Conservation (phyloP, 208 protist genomes). For the Borovskyia barvae region DNA sequence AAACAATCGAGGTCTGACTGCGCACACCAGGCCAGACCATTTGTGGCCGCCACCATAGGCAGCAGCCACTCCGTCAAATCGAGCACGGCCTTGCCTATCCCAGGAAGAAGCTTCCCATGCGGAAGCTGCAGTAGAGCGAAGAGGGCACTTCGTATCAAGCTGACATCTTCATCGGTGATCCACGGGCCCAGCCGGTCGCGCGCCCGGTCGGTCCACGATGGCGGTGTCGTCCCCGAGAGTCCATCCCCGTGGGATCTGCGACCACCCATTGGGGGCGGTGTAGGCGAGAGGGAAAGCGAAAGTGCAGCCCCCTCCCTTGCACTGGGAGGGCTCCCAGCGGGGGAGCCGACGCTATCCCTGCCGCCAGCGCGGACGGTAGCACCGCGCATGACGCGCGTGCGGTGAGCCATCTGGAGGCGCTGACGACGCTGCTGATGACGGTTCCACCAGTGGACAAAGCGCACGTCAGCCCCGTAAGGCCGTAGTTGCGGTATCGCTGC, state of each 20-base stretch:
- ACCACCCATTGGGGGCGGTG: not conserved
- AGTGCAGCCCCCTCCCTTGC: no score
- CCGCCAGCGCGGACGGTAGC: not conserved
- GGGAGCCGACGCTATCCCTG: not conserved
- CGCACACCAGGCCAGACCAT: slow-evolving; percentile 31
- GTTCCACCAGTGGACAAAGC: slow-evolving; percentile 66
- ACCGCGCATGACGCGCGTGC: not conserved
- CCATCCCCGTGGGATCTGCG: not conserved
- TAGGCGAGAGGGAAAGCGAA: no score
- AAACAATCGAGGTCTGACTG: slow-evolving; percentile 15
- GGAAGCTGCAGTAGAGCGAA: slow-evolving; percentile 21
- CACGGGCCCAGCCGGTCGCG: slow-evolving; percentile 5
- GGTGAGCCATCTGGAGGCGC: slow-evolving; percentile 15
- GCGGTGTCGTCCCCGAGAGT: not conserved
- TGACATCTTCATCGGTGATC: slow-evolving; percentile 23
- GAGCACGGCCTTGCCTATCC: slow-evolving; percentile 26
- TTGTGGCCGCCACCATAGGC: slow-evolving; percentile 31
- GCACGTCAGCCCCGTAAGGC: slow-evolving; percentile 57
- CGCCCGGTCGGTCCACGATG: not conserved
- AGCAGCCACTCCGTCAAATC: slow-evolving; percentile 36
- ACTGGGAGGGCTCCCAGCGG: no score
- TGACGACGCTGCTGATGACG: slow-evolving; percentile 29
- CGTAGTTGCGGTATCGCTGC: slow-evolving; percentile 56
- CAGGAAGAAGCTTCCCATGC: slow-evolving; percentile 32
- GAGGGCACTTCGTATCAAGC: slow-evolving; percentile 14